Evolutionary conservation across 2,329 filamentous ascomycete species (phyloP), one percentile per base, ranked within the genome.

Genomic region (Trichoderma afroharzianum): DNA sequence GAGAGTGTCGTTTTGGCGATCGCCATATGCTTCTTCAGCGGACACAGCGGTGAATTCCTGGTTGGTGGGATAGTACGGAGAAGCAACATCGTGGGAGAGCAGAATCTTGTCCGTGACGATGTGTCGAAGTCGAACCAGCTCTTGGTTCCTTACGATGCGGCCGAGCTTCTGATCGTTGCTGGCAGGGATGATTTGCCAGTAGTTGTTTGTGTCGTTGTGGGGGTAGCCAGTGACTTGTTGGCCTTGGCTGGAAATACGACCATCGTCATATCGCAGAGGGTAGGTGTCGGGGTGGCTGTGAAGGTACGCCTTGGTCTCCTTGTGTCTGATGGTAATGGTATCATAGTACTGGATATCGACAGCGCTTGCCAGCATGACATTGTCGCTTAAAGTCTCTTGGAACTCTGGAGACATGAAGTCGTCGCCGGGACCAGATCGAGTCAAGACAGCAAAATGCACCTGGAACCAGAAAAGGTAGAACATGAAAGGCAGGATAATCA

Each of bases 391-490:
- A 2, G 96, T 98, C 84, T 97, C 95, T 84, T 99, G 96, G 85
- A 99, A 99, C 79, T 96, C 94, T 1, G 96, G 96, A 4, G 92
- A 94, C 96, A 99, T 99, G 84, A 99, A 99, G 79, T 98, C 95
- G 79, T 99, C 96, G 68, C 96, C 96, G 58, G 96, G 95, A 43
- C 96, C 96, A 67, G 96, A 98, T 72, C 91, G 88, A 75, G 85
- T 92, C 74, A 99, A 87, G 77, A 99, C 93, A 58, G 93, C 88
- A 81, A 99, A 99, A 84, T 99, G 96, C 33, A 99, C 95, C 87
- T 99, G 96, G 91, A 99, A 99, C 96, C 96, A 99, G 87, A 99
- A 98, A 61, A 99, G 89, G 83, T 99, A 99, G 83, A 99, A 97
- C 78, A 98, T 86, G 86, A 99, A 98, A 15, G 96, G 96, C 76